A percentile compares a stretch with the other conserved stretches of the same genome.
These are phyloP conservation scores for Drechslerella dactyloides DNA, from an alignment of 2,329 filamentous ascomycete species.

Conservation along the genomic window DNA sequence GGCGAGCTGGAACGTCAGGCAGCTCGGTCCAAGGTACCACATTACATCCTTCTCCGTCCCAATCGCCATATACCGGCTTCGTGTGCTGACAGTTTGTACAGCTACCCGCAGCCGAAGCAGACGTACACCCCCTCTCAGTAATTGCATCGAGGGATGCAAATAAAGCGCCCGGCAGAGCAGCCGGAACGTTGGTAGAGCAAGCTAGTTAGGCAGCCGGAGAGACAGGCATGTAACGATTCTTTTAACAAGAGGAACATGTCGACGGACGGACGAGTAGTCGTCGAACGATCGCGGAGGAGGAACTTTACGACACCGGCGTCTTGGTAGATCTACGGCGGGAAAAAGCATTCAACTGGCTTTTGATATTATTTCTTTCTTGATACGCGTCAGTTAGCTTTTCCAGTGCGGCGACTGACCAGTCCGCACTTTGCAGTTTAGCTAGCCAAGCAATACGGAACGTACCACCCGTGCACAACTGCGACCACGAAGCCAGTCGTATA, in stretches of 20 bases:
- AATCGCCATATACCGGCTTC: not conserved
- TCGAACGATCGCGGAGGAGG: not conserved
- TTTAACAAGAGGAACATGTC: slow-evolving; percentile 50
- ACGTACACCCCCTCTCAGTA: slow-evolving; percentile 66
- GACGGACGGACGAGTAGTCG: not conserved
- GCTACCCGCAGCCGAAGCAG: slow-evolving; percentile 83
- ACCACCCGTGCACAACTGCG: no score
- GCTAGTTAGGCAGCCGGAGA: no score
- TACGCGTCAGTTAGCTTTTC: no score
- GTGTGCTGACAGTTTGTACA: slow-evolving; percentile 57
- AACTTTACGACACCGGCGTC: slow-evolving; percentile 33
- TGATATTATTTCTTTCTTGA: not conserved
- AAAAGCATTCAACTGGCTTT: slow-evolving; percentile 50
- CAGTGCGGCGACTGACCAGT: no score
- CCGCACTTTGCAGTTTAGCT: no score
- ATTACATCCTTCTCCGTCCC: not conserved
- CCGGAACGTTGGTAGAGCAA: not conserved
- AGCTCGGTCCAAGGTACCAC: slow-evolving; percentile 90
- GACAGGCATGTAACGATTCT: slow-evolving; percentile 11
- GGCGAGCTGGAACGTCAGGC: slow-evolving; percentile 88
- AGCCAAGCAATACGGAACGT: no score
- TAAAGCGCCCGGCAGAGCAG: not conserved
- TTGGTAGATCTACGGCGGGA: slow-evolving; percentile 16
- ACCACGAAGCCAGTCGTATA: no score
- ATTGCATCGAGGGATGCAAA: not conserved